A percentile compares a stretch with the other conserved stretches of the same genome.
Evolutionary conservation across 306 rosid species (phyloP).

Genomic region (Cucurbita moschata): DNA sequence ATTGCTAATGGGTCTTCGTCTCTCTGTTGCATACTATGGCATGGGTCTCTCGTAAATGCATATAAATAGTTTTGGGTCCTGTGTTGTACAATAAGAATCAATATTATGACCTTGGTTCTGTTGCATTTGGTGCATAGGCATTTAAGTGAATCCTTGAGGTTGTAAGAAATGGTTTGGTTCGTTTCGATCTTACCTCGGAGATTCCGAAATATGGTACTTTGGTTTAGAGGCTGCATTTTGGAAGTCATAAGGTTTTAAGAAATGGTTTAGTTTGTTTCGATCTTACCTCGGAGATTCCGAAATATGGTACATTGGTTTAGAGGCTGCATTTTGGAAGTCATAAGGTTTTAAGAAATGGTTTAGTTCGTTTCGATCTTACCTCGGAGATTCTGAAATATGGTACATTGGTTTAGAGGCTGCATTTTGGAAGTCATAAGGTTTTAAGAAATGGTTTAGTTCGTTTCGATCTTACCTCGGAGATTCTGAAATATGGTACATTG

Average conservation of each 20-base stretch:
- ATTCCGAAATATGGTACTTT: neutral
- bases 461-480: neutral
- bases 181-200: neutral
- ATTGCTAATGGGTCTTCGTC: neutral
- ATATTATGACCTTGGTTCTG: constrained; percentile 2
- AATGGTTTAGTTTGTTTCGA: no score
- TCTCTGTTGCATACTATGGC: neutral
- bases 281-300: no score
- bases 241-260: neutral
- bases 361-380: no score
- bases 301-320: no score
- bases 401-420: no score
- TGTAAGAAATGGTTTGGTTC: neutral
- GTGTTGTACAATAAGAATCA: neutral
- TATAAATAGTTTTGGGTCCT: neutral
- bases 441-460: neutral
- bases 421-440: neutral
- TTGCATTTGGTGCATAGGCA: neutral
- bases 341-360: no score
- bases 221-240: neutral
- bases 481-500: neutral
- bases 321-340: no score
- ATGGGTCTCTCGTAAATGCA: constrained; percentile 1
- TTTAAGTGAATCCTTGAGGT: neutral
- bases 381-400: no score